Evolutionary conservation across 2,329 filamentous ascomycete genomes (phyloP), one percentile per base, ranked within the genome.

Genomic region (Biscogniauxia sp.): DNA sequence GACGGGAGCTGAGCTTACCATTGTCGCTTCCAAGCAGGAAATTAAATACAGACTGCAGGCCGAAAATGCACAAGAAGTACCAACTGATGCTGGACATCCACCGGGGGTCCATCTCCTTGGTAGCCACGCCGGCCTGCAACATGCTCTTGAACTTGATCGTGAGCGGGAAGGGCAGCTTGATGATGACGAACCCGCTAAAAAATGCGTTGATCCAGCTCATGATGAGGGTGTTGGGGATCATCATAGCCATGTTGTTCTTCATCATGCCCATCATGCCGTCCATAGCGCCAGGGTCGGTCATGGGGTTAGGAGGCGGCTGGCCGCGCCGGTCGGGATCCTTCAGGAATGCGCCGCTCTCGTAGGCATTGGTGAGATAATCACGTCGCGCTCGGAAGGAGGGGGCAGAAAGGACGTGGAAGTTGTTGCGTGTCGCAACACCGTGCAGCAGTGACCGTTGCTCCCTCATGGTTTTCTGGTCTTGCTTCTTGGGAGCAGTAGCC

Each of bases 181-280:
- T 92, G 64, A 99, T 97, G 54, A 99, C 95, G 73, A 97, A 99
- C 32, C 95, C 95, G 56, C 92, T 96, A 72, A 99, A 99, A 75
- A 98, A 99, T 0, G 95, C 93, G 79, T 99, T 99, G 75, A 99
- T 98, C 95, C 95, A 99, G 67, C 94, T 95, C 95, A 99, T 99
- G 69, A 99, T 99, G 74, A 99, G 79, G 5, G 93, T 98, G 78
- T 99, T 97, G 54, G 95, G 95, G 61, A 99, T 92, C 81, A 99
- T 98, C 95, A 98, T 99, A 66, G 95, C 94, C 91, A 99, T 97
- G 75, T 99, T 97, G 60, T 93, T 93, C 85, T 99, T 99, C 92
- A 99, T 96, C 92, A 97, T 97, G 68, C 95, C 94, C 95, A 99
- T 99, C 95, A 99, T 99, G 68, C 93, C 94, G 74, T 99, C 96